Evolutionary conservation across 257 asterid genomes (phyloP).

Genomic region (Plantago major): DNA sequence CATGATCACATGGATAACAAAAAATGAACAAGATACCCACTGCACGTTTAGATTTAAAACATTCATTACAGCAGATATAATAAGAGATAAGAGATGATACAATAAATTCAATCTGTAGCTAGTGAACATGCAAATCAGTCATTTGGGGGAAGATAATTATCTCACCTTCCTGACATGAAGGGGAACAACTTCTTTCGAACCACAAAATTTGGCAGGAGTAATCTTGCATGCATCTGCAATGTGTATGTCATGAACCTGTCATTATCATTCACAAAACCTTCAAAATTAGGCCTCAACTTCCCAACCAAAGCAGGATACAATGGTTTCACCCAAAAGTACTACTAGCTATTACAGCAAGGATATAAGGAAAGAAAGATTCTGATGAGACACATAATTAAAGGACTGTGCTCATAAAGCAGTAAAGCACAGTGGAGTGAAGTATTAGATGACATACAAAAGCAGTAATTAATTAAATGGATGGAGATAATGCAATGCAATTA

Average conservation of each 20-base stretch:
- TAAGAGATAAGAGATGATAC: too few relatives aligned
- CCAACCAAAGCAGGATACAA: slow-evolving; percentile 11
- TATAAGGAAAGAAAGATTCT: background rate
- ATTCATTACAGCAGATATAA: too few relatives aligned
- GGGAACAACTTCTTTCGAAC: slow-evolving; percentile 86
- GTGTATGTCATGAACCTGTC: slow-evolving; percentile 72
- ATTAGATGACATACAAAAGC: too few relatives aligned
- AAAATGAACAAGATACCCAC: too few relatives aligned
- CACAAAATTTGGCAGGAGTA: slow-evolving; percentile 94
- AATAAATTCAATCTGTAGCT: background rate
- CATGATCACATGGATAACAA: background rate
- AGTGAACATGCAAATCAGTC: background rate
- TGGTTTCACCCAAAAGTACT: slow-evolving; percentile 15
- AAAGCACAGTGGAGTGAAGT: too few relatives aligned
- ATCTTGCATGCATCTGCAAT: slow-evolving; percentile 89
- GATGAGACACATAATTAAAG: too few relatives aligned
- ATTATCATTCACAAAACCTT: slow-evolving; percentile 16
- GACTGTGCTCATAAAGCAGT: too few relatives aligned
- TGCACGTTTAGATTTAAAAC: too few relatives aligned
- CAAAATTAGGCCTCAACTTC: slow-evolving; percentile 11
- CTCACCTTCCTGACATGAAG: slow-evolving; percentile 79
- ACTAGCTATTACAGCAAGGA: background rate
- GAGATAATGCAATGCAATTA: background rate
- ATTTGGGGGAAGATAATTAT: background rate
- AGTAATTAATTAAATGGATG: background rate